A percentile compares a stretch with the other conserved stretches of the same genome.
Conservation (phyloP, 78 protist genomes). For the Monosiga brevicollis region DNA sequence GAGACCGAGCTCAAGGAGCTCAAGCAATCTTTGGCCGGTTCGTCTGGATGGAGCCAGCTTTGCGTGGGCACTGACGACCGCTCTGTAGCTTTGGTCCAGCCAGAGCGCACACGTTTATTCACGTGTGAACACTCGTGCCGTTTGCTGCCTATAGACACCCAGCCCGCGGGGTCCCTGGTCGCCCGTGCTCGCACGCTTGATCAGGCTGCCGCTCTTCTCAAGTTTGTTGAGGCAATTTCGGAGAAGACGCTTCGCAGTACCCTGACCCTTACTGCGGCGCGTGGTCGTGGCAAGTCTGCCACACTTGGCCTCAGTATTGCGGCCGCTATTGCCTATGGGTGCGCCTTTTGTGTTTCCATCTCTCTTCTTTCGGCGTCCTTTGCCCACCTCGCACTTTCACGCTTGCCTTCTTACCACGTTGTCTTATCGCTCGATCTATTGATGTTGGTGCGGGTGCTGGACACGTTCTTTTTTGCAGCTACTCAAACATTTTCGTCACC, state of each 20-base stretch:
- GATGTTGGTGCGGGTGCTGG: no score
- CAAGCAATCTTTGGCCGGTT: slow-evolving; percentile 31
- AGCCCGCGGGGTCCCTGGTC: slow-evolving; percentile 61
- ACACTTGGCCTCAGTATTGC: slow-evolving; percentile 92
- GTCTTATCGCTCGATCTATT: no score
- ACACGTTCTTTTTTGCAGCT: slow-evolving; percentile 14
- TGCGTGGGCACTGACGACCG: no score
- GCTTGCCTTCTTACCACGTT: no score
- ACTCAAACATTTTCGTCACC: slow-evolving; percentile 92
- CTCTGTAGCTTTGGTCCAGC: no score
- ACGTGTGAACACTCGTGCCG: no score
- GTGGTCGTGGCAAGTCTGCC: slow-evolving; percentile 99
- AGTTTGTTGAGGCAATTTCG: slow-evolving; percentile 77
- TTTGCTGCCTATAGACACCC: no score
- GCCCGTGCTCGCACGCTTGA: slow-evolving; percentile 40
- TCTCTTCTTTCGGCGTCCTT: no score
- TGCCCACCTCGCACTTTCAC: no score
- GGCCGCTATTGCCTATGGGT: slow-evolving; percentile 84
- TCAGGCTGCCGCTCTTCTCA: slow-evolving; percentile 48
- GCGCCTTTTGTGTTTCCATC: no score
- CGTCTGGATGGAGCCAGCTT: no score
- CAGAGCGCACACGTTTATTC: no score
- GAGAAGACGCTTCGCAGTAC: slow-evolving; percentile 84
- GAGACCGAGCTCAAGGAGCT: slow-evolving; percentile 51
- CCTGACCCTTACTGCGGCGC: slow-evolving; percentile 90